These are phyloP conservation scores for Lasiodiplodia theobromae DNA, from an alignment of 2,329 filamentous ascomycete genomes.

Conservation along the genomic window DNA sequence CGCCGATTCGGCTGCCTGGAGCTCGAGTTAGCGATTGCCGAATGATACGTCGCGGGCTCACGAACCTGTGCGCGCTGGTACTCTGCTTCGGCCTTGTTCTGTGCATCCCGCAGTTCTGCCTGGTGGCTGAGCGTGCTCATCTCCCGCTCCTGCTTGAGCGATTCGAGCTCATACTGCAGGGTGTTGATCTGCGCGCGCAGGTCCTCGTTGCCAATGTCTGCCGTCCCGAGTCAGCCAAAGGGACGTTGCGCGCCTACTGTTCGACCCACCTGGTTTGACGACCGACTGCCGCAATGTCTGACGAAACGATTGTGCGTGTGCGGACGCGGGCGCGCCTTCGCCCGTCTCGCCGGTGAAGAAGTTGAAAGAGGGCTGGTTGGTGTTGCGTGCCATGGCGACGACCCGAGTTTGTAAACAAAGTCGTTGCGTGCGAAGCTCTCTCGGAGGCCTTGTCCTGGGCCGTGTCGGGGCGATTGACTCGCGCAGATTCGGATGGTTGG, in stretches of 20 bases:
- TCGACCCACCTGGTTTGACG: slow-evolving; percentile 40
- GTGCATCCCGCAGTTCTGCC: slow-evolving; percentile 81
- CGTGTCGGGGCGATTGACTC: background rate
- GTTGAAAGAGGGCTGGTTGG: slow-evolving; percentile 53
- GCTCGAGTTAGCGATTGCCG: background rate
- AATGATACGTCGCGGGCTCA: background rate
- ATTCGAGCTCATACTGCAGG: slow-evolving; percentile 85
- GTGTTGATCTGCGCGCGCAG: slow-evolving; percentile 90
- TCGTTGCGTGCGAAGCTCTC: background rate
- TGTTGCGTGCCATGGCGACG: slow-evolving; percentile 37
- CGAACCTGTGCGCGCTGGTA: slow-evolving; percentile 70
- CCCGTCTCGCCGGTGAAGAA: slow-evolving; percentile 57
- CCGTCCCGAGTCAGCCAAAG: slow-evolving; percentile 2
- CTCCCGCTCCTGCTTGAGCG: slow-evolving; percentile 85
- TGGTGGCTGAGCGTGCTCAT: slow-evolving; percentile 79
- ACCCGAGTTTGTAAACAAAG: slow-evolving; percentile 20
- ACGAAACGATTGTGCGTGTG: slow-evolving; percentile 47
- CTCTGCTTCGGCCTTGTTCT: slow-evolving; percentile 83
- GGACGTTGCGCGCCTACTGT: slow-evolving; percentile 1
- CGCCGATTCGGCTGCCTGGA: slow-evolving; percentile 59
- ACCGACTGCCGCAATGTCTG: slow-evolving; percentile 54
- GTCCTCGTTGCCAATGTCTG: slow-evolving; percentile 69
- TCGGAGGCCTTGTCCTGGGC: background rate
- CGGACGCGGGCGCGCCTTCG: slow-evolving; percentile 42
- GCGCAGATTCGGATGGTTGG: too few species aligned